Conservation (phyloP, 1,139 yeast genomes). For the Protomyces inouyei region DNA sequence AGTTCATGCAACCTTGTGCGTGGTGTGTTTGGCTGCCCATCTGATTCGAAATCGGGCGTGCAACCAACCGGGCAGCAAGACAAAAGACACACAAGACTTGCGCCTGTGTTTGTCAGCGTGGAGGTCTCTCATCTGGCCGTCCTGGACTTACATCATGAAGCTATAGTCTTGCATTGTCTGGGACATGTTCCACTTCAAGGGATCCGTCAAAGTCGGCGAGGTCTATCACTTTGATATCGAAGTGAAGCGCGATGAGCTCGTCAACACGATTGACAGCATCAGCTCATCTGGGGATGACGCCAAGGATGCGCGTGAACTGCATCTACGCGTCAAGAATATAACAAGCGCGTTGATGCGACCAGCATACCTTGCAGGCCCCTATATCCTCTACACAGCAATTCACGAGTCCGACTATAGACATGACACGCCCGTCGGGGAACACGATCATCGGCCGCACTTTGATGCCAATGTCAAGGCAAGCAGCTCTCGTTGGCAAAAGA, state of each 20-base stretch:
- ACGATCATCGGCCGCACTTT: conserved; percentile 16
- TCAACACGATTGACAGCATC: not conserved
- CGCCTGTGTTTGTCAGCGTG: not conserved
- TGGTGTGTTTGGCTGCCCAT: not conserved
- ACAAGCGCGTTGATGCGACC: conserved; percentile 77
- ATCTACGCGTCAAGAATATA: conserved; percentile 52
- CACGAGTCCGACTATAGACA: conserved; percentile 55
- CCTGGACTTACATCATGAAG: no score
- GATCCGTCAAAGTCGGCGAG: conserved; percentile 23
- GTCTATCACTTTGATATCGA: conserved; percentile 6
- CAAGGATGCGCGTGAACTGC: not conserved
- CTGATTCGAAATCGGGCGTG: not conserved
- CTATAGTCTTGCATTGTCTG: no score
- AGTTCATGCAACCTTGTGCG: no score
- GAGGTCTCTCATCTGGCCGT: no score
- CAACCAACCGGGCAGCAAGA: not conserved
- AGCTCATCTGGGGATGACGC: not conserved
- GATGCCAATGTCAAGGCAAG: conserved; percentile 43
- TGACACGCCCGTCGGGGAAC: conserved; percentile 36
- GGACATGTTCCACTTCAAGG: conserved; percentile 23
- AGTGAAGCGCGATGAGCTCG: conserved; percentile 6
- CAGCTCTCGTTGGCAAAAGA: conserved; percentile 65
- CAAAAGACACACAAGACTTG: not conserved
- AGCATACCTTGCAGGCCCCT: conserved; percentile 87
- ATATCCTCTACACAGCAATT: conserved; percentile 78